These are phyloP conservation scores for Smallanthus sonchifolius DNA, from an alignment of 129 eudicot genomes.

Conservation along the genomic window DNA sequence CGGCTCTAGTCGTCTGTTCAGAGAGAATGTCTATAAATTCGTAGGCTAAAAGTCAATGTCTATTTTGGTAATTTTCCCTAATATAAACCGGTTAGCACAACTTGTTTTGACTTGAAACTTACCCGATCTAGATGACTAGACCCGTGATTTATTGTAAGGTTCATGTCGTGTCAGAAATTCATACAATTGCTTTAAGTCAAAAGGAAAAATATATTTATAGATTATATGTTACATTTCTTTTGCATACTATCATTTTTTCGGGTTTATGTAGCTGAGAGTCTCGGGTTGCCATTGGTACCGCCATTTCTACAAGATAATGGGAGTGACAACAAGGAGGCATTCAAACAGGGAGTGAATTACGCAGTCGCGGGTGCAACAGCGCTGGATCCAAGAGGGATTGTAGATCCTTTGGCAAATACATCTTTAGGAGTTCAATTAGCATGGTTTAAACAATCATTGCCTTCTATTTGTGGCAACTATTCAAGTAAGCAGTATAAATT, in stretches of 20 bases:
- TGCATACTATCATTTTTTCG: neutral
- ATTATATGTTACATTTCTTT: neutral
- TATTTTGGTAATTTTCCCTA: no score
- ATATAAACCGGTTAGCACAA: no score
- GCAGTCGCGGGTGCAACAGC: constrained; percentile 41
- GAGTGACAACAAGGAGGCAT: neutral
- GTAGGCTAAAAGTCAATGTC: no score
- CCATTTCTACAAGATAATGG: constrained; percentile 23
- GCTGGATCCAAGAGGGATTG: constrained; percentile 19
- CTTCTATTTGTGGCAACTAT: constrained; percentile 17
- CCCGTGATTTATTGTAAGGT: no score
- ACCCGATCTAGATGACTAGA: no score
- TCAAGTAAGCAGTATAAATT: constrained; percentile 18
- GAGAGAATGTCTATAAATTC: no score
- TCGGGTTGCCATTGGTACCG: constrained; percentile 28
- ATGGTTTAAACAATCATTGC: constrained; percentile 37
- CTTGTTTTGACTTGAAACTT: no score
- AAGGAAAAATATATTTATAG: no score
- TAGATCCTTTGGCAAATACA: constrained; percentile 18
- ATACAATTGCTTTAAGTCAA: no score
- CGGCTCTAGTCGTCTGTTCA: no score
- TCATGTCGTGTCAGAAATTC: no score
- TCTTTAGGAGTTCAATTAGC: constrained; percentile 37
- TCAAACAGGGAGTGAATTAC: constrained; percentile 27
- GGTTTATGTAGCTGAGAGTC: constrained; percentile 20